Base-by-base conservation (phyloP, 371 early-diverging fungal genomes). In the Mortierella sp. region DNA sequence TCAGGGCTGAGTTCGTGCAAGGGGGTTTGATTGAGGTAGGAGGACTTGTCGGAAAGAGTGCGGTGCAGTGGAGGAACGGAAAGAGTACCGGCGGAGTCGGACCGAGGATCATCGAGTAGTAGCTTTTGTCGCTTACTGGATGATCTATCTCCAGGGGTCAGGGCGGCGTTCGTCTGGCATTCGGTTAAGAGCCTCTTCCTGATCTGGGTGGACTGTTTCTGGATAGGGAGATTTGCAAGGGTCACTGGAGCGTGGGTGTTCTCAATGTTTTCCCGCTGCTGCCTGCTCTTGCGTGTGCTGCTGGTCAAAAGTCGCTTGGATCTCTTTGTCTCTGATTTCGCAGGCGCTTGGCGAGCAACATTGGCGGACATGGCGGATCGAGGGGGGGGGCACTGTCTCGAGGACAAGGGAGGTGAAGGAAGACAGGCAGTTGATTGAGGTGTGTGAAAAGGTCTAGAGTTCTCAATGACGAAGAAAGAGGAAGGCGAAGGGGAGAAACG, bases 41-140 rank as follows among this genome's bases (percentile, higher is more conserved):
- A 74, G 38, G 84, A 84, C 68, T 80, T 80, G 58, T 84, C 84
- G 5, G 84, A 84, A 48, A 84, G 80, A 10, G 84, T 80, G 45
- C 84, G 84, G 72, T 84, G 84, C 19, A 80, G 54, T 34, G 78
- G 57, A 48, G 84, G 70, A 65, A 75, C 72, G 57, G 78, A 71
- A 38, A 47, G 31, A 72, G 75, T 2, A 47, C 54, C 9, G 34
- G 44, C 48, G 72, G 71, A 52, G 19, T 54, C 45, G 38, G 63
- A 24, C 13, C 26, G 63, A 26, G 72, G 58, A 58, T 79, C 77
- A 11, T 60, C 77, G 10, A 65, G 38, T 3, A 78, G 45, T 21
- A 75, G 45, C 57, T 74, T 81, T 45, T 65, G 79, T 71, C 70
- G 55, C 65, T 84, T 68, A 68, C 24, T 79, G 28, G 75, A 44